Evolutionary conservation across 768 basidiomycete species (phyloP).

Genomic region (Rhizopogon sp.): DNA sequence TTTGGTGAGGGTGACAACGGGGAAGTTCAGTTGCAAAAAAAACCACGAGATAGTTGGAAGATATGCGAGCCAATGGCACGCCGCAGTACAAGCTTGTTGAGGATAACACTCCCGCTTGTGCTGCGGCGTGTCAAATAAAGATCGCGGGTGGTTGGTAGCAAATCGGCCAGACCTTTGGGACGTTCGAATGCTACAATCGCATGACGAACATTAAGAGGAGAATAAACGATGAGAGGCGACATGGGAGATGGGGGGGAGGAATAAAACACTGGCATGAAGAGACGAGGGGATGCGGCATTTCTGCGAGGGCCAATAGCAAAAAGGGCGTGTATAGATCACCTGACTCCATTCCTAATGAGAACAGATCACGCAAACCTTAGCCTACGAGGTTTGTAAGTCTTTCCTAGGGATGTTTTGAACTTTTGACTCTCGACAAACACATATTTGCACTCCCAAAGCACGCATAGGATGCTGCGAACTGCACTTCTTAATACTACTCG

Average conservation of each 20-base stretch:
- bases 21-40: too few relatives aligned
- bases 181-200: not conserved
- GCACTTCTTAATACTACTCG: conserved; percentile 12
- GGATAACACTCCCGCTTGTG: conserved; percentile 43
- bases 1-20: not conserved
- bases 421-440: not conserved
- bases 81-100: conserved; percentile 33
- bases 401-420: too few relatives aligned
- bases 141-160: not conserved
- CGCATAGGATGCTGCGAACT: conserved; percentile 20
- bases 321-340: conserved; percentile 11
- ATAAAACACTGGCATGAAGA: not conserved
- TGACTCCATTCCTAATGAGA: conserved; percentile 3
- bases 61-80: conserved; percentile 6
- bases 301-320: conserved; percentile 32
- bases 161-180: too few relatives aligned
- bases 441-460: not conserved
- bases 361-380: conserved; percentile 4
- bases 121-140: conserved; percentile 10
- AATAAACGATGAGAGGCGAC: not conserved
- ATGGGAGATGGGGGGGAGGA: not conserved
- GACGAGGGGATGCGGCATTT: conserved; percentile 33
- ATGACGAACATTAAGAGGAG: not conserved
- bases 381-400: not conserved
- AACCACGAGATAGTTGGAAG: not conserved